Conservation (phyloP, 1,284 basidiomycete species). For the Lignosus rhinocerotis region DNA sequence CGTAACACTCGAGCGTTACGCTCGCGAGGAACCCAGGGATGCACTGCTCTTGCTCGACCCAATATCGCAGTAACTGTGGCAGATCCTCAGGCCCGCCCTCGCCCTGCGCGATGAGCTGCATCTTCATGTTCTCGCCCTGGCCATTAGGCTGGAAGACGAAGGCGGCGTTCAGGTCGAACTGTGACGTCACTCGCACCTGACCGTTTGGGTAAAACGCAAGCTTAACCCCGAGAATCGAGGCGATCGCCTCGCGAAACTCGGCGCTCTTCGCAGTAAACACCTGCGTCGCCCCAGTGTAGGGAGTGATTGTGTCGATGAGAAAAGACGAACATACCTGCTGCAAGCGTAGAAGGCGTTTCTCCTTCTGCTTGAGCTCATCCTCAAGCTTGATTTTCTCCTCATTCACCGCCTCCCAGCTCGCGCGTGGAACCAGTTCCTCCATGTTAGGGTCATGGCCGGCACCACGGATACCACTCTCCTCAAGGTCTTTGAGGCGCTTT, state of each 20-base stretch:
- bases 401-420: conserved; percentile 67
- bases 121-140: conserved; percentile 44
- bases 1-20: conserved; percentile 74
- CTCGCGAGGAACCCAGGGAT: conserved; percentile 77
- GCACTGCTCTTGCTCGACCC: conserved; percentile 72
- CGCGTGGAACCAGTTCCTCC: conserved; percentile 57
- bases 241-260: conserved; percentile 82
- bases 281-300: conserved; percentile 32
- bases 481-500: conserved; percentile 56
- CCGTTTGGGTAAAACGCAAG: conserved; percentile 84
- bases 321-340: conserved; percentile 53
- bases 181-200: conserved; percentile 79
- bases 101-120: conserved; percentile 71
- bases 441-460: conserved; percentile 19
- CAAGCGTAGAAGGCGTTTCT: conserved; percentile 73
- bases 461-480: conserved; percentile 35
- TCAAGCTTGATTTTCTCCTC: conserved; percentile 64
- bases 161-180: conserved; percentile 70
- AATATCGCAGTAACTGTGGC: conserved; percentile 66
- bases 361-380: conserved; percentile 64
- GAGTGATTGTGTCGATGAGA: background rate
- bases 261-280: conserved; percentile 74
- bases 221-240: conserved; percentile 81
- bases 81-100: conserved; percentile 71
- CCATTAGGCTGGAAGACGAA: conserved; percentile 69